Conservation (phyloP, 1,139 yeast genomes). For the Sporopachydermia cereana region DNA sequence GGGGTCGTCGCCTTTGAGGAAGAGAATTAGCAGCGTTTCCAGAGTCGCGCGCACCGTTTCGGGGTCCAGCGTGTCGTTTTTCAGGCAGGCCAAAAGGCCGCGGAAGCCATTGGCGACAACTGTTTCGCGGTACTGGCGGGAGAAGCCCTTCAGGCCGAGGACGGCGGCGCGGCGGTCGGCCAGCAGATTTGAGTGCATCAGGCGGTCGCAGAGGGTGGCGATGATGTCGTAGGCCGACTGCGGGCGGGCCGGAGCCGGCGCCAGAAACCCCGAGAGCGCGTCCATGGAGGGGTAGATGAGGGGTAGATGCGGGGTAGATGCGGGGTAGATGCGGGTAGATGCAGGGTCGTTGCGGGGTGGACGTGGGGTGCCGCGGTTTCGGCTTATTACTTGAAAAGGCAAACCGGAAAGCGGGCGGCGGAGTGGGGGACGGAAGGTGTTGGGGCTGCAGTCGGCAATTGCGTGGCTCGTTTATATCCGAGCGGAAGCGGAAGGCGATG, state of each 20-base stretch:
- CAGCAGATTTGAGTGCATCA: conserved; percentile 69
- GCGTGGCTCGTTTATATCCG: background rate
- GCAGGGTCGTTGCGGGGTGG: no score
- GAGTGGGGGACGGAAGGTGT: background rate
- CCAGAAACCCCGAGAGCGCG: conserved; percentile 36
- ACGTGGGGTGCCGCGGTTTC: no score
- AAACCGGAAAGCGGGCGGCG: background rate
- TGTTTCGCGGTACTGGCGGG: conserved; percentile 78
- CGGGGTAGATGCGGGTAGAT: no score
- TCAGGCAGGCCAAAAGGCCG: conserved; percentile 57
- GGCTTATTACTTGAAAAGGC: no score
- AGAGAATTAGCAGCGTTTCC: conserved; percentile 74
- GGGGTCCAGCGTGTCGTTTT: conserved; percentile 54
- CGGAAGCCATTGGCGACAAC: conserved; percentile 85
- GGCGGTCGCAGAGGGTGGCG: conserved; percentile 76
- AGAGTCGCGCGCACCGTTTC: conserved; percentile 72
- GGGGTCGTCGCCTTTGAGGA: conserved; percentile 53
- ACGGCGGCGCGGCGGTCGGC: conserved; percentile 90
- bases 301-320: background rate
- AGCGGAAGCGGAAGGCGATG: background rate
- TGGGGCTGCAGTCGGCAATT: background rate
- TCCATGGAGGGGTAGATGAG: conserved; percentile 24
- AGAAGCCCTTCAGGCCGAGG: conserved; percentile 77
- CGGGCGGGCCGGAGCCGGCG: conserved; percentile 37
- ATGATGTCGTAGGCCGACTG: conserved; percentile 77